These are phyloP conservation scores for Coniochaeta sp. DNA, from an alignment of 2,329 filamentous ascomycete genomes.

Conservation along the genomic window DNA sequence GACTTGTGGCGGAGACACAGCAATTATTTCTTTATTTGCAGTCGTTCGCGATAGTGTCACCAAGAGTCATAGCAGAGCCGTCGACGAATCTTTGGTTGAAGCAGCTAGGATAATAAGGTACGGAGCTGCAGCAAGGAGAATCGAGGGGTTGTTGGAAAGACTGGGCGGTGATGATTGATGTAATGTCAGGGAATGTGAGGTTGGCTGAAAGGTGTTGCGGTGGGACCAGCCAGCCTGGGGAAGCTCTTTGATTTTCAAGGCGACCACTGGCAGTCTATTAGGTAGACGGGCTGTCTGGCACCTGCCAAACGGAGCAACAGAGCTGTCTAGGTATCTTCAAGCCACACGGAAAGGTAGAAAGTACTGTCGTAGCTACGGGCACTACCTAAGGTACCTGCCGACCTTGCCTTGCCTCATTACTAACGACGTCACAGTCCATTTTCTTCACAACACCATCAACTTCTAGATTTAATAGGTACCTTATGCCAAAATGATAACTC, in stretches of 20 bases:
- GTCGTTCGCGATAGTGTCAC: not conserved
- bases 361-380: no score
- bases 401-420: not conserved
- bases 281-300: constrained; percentile 4
- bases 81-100: constrained; percentile 3
- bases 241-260: constrained; percentile 10
- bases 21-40: not conserved
- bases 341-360: no score
- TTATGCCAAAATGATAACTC: no score
- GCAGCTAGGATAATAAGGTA: not conserved
- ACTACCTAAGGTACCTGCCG: not conserved
- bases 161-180: constrained; percentile 7
- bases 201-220: constrained; percentile 3
- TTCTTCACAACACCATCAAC: no score
- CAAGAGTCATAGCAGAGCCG: not conserved
- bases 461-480: no score
- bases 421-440: not conserved
- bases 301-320: constrained; percentile 2
- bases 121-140: constrained; percentile 4
- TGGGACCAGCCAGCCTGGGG: constrained; percentile 2
- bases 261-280: constrained; percentile 7
- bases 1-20: not conserved
- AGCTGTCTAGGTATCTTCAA: no score
- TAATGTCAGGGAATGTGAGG: constrained; percentile 5
- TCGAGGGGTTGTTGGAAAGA: constrained; percentile 4